These are phyloP conservation scores for Beauveria sp. DNA, from an alignment of 2,329 filamentous ascomycete species.

Conservation along the genomic window DNA sequence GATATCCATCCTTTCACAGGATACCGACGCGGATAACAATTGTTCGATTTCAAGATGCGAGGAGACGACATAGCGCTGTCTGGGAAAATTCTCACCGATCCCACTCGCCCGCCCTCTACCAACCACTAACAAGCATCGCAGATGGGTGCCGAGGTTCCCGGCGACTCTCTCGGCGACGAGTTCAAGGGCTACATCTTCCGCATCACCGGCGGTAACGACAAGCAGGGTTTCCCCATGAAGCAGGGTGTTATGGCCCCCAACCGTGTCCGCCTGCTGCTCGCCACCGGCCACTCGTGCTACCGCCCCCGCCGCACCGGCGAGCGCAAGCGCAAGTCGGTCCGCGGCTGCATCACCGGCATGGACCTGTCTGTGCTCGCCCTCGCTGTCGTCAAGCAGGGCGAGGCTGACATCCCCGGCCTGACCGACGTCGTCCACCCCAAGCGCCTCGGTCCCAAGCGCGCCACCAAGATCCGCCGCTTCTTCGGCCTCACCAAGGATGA, in stretches of 20 bases:
- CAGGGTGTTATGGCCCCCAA: constrained; percentile 99
- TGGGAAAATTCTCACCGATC: neutral
- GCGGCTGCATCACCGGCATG: constrained; percentile 96
- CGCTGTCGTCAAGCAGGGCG: constrained; percentile 96
- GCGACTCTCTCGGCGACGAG: constrained; percentile 94
- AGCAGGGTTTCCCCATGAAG: constrained; percentile 99
- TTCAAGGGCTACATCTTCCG: constrained; percentile 99
- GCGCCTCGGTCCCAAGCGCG: constrained; percentile 98
- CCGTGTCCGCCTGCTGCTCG: constrained; percentile 94
- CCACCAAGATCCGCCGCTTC: constrained; percentile 99
- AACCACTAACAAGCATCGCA: constrained; percentile 32
- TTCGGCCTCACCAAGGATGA: constrained; percentile 99
- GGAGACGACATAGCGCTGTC: neutral
- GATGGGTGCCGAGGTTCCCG: constrained; percentile 88
- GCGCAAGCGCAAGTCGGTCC: constrained; percentile 99
- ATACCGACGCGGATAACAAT: neutral
- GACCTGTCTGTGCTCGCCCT: constrained; percentile 94
- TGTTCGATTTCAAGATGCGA: neutral
- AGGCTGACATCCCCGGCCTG: constrained; percentile 85
- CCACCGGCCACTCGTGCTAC: constrained; percentile 98
- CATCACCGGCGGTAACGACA: constrained; percentile 99
- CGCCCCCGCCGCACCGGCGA: constrained; percentile 94
- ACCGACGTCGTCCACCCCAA: constrained; percentile 98
- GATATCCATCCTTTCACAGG: neutral
- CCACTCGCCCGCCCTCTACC: neutral